These are phyloP conservation scores for Fusarium nurragi DNA, from an alignment of 2,329 filamentous ascomycete genomes.

Conservation along the genomic window DNA sequence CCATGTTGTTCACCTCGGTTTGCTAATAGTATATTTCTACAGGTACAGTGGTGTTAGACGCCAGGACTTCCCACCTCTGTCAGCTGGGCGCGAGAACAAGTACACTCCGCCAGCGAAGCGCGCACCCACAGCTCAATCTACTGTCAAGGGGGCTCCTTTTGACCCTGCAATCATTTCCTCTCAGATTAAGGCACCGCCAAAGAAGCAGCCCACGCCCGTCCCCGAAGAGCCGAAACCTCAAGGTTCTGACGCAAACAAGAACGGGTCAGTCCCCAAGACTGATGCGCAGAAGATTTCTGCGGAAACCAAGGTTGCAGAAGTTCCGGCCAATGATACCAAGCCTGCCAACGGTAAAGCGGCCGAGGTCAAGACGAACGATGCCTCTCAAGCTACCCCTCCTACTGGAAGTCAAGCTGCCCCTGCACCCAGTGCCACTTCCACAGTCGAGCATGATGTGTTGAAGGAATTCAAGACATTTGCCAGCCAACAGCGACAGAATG, in stretches of 20 bases:
- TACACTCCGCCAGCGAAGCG: conserved; percentile 92
- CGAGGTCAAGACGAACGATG: conserved; percentile 45
- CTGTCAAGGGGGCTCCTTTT: conserved; percentile 78
- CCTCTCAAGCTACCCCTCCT: conserved; percentile 45
- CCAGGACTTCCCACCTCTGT: conserved; percentile 75
- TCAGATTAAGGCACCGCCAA: conserved; percentile 67
- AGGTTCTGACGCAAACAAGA: conserved; percentile 44
- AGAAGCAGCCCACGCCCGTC: conserved; percentile 47
- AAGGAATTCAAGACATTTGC: conserved; percentile 73
- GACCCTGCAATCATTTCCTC: conserved; percentile 92
- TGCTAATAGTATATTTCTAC: conserved; percentile 35
- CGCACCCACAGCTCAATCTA: conserved; percentile 77
- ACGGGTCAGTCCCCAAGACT: conserved; percentile 44
- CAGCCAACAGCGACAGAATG: conserved; percentile 62
- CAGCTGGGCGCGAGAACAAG: conserved; percentile 65
- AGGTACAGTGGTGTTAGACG: conserved; percentile 93
- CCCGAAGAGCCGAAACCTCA: conserved; percentile 42
- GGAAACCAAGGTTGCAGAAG: conserved; percentile 45
- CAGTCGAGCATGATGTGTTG: conserved; percentile 69
- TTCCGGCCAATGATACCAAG: conserved; percentile 45
- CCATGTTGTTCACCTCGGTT: neutral
- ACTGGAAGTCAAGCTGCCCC: conserved; percentile 55
- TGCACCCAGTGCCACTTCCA: conserved; percentile 64
- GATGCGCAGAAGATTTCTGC: conserved; percentile 40
- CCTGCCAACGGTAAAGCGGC: conserved; percentile 47